phyloP scores from a whole-genome alignment of 78 protist genomes.

The Dictyostelium brefeldianum region DNA sequence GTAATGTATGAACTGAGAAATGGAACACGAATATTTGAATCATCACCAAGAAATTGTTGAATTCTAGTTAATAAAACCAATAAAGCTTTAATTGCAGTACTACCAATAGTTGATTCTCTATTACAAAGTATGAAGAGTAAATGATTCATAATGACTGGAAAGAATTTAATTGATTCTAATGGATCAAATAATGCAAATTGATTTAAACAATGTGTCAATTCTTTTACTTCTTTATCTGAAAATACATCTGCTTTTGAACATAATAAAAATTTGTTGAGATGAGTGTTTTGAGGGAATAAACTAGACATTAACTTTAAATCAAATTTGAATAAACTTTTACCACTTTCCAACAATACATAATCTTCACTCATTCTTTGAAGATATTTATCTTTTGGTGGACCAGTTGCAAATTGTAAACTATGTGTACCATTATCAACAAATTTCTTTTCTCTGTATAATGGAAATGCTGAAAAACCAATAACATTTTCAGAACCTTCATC shows the following conservation, averaged over 20 bases:
- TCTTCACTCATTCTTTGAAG: background rate
- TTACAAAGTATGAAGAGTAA: slow-evolving; percentile 38
- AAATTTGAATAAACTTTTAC: slow-evolving; percentile 52
- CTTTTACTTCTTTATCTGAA: slow-evolving; percentile 21
- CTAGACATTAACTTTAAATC: slow-evolving; percentile 7
- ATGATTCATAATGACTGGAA: slow-evolving; percentile 53
- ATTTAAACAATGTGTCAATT: background rate
- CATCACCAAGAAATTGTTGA: slow-evolving; percentile 26
- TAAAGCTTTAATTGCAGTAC: slow-evolving; percentile 53
- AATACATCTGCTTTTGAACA: background rate
- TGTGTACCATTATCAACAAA: slow-evolving; percentile 37
- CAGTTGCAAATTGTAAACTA: slow-evolving; percentile 28
- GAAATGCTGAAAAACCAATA: slow-evolving; percentile 52
- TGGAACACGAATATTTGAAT: slow-evolving; percentile 58
- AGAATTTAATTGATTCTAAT: slow-evolving; percentile 53
- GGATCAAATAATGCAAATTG: slow-evolving; percentile 50
- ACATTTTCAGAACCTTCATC: slow-evolving; percentile 50
- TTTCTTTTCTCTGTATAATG: slow-evolving; percentile 41
- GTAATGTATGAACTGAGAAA: slow-evolving; percentile 33
- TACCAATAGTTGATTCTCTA: slow-evolving; percentile 59
- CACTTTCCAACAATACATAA: slow-evolving; percentile 31
- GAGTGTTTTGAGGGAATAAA: slow-evolving; percentile 42
- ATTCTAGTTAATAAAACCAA: slow-evolving; percentile 51
- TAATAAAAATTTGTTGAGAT: slow-evolving; percentile 43
- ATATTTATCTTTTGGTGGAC: slow-evolving; percentile 50